These are phyloP conservation scores for Lophiotrema nucula DNA, from an alignment of 495 filamentous ascomycete species.

Conservation along the genomic window DNA sequence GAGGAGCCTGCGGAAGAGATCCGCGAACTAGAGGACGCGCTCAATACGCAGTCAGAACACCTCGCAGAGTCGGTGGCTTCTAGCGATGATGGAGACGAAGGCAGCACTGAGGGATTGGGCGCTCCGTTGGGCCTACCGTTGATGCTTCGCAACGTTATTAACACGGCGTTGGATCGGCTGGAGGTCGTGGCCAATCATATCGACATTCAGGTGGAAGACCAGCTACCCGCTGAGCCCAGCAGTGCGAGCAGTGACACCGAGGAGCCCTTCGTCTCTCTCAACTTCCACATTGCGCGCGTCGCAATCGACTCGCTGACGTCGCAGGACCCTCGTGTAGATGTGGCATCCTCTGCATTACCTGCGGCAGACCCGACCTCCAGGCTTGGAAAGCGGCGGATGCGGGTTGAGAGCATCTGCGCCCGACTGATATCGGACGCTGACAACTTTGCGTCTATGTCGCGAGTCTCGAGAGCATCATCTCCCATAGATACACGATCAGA, in stretches of 20 bases:
- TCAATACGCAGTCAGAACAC: constrained; percentile 66
- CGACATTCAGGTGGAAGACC: constrained; percentile 43
- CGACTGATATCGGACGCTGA: constrained; percentile 32
- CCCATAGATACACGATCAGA: constrained; percentile 30
- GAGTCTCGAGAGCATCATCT: constrained; percentile 21
- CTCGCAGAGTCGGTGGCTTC: constrained; percentile 49
- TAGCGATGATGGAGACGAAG: constrained; percentile 61
- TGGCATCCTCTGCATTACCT: not conserved
- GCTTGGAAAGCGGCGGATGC: constrained; percentile 29
- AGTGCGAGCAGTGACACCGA: constrained; percentile 4
- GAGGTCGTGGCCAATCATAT: constrained; percentile 65
- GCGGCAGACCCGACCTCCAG: not conserved
- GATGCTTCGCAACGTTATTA: constrained; percentile 78
- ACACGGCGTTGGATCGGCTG: constrained; percentile 77
- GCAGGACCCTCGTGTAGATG: constrained; percentile 16
- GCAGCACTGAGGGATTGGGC: constrained; percentile 66
- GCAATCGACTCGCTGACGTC: constrained; percentile 28
- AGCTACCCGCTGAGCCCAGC: constrained; percentile 10
- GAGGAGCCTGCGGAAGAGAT: constrained; percentile 74
- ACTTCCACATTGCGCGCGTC: constrained; percentile 29
- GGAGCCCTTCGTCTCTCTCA: constrained; percentile 19
- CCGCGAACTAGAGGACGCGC: constrained; percentile 70
- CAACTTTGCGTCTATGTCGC: constrained; percentile 28
- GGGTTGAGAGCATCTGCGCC: constrained; percentile 28
- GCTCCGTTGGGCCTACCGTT: constrained; percentile 71